These are phyloP conservation scores for Hortiboletus campestris DNA, from an alignment of 768 basidiomycete genomes.

Conservation along the genomic window DNA sequence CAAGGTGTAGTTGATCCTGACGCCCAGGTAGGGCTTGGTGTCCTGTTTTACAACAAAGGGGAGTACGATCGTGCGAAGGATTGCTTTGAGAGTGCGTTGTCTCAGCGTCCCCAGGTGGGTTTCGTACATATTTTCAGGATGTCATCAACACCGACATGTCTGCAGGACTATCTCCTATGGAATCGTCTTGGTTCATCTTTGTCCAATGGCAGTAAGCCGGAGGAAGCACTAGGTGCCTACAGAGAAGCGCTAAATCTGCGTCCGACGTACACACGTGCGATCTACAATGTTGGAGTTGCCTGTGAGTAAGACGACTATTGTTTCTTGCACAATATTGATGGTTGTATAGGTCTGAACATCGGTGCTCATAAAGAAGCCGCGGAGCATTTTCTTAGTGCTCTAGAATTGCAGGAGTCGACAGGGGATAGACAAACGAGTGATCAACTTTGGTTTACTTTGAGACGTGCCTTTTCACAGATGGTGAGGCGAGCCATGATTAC, in stretches of 20 bases:
- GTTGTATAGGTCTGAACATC: constrained; percentile 79
- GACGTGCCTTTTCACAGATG: constrained; percentile 79
- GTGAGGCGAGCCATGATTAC: constrained; percentile 34
- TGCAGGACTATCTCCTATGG: constrained; percentile 90
- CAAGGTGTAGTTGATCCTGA: constrained; percentile 78
- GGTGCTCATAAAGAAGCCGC: constrained; percentile 94
- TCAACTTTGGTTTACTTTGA: constrained; percentile 88
- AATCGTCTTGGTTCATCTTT: constrained; percentile 92
- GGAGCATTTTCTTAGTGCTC: constrained; percentile 88
- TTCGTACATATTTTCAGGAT: not conserved
- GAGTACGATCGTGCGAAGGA: constrained; percentile 90
- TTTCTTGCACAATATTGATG: constrained; percentile 4
- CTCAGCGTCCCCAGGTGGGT: constrained; percentile 67
- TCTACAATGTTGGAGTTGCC: constrained; percentile 97
- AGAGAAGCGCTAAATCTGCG: constrained; percentile 85
- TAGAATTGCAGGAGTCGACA: constrained; percentile 72
- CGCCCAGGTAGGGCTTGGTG: constrained; percentile 89
- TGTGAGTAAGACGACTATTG: constrained; percentile 54
- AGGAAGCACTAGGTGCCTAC: constrained; percentile 90
- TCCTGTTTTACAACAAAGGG: constrained; percentile 84
- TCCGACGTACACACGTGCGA: constrained; percentile 95
- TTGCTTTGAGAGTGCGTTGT: constrained; percentile 89
- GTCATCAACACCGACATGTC: not conserved
- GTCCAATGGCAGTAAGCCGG: constrained; percentile 91
- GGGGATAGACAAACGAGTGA: constrained; percentile 69